Percentiles rank a stretch among this genome's conserved stretches.
These are phyloP conservation scores for Carex pumila DNA, from an alignment of 176 grass and related monocot genomes.

Conservation along the genomic window DNA sequence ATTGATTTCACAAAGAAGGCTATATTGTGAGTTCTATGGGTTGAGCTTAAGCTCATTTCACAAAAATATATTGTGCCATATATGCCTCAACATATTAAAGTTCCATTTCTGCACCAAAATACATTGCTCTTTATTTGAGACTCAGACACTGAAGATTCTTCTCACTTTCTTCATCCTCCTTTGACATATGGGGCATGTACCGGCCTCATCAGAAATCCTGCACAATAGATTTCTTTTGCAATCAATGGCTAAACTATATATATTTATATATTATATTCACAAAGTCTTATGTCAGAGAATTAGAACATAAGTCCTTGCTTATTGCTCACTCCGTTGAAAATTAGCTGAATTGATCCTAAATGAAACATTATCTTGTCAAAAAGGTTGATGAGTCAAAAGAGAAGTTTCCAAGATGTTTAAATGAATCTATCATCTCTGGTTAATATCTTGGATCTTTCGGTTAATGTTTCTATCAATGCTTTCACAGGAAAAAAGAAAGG, in stretches of 20 bases:
- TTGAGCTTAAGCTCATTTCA: background rate
- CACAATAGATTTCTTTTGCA: background rate
- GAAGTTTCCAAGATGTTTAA: background rate
- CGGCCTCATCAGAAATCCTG: slow-evolving; percentile 55
- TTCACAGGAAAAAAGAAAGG: background rate
- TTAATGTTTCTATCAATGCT: background rate
- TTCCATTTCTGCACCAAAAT: background rate
- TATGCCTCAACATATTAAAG: background rate
- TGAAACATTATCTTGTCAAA: background rate
- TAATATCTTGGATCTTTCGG: background rate
- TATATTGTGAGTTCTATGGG: background rate
- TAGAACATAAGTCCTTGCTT: background rate
- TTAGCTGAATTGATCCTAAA: background rate
- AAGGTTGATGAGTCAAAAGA: background rate
- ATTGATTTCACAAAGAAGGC: background rate
- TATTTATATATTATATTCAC: background rate
- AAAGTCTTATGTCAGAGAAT: background rate
- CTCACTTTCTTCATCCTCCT: slow-evolving; percentile 80
- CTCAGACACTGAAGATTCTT: slow-evolving; percentile 56
- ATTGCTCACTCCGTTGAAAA: background rate
- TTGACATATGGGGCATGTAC: slow-evolving; percentile 49
- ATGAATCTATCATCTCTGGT: background rate
- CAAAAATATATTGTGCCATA: background rate
- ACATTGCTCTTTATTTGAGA: background rate
- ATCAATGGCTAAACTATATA: background rate